Conservation (phyloP, 306 rosid species). For the Malus domestica region ASM211411v1 NC_041793.1:44940001-44940500, state of each 20-base stretch:
- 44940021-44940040: not conserved
- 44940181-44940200: not conserved
- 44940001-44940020: not conserved
- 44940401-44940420: constrained; percentile 62
- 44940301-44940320: constrained; percentile 36
- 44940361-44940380: constrained; percentile 24
- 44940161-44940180: not conserved
- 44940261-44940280: not conserved
- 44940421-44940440: constrained; percentile 41
- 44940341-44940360: constrained; percentile 25
- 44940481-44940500: constrained; percentile 8
- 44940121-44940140: not conserved
- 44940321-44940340: constrained; percentile 28
- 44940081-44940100: not conserved
- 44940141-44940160: not conserved
- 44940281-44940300: constrained; percentile 11
- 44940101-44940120: not conserved
- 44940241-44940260: not conserved
- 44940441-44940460: constrained; percentile 50
- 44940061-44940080: not conserved
- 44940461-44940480: constrained; percentile 50
- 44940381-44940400: constrained; percentile 36
- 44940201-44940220: not conserved
- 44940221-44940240: not conserved
- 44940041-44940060: not conserved